These are phyloP conservation scores for Zostera marina DNA, from an alignment of 116 monocot genomes.

Conservation along the genomic window DNA sequence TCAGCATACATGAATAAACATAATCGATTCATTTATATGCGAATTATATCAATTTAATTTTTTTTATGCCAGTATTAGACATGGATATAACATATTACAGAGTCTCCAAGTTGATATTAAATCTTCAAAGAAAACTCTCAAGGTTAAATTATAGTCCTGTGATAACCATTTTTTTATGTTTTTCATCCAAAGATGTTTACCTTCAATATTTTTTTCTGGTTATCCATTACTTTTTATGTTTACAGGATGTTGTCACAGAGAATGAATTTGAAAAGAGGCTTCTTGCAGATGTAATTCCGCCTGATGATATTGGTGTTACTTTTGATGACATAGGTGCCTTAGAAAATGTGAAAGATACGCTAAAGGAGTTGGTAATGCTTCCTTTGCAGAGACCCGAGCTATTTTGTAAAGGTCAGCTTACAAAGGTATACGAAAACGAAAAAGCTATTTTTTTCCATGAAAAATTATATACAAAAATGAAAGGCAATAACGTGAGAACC, in stretches of 20 bases:
- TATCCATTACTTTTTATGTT: background rate
- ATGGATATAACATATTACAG: slow-evolving; percentile 71
- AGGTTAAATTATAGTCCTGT: slow-evolving; percentile 29
- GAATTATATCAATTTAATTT: background rate
- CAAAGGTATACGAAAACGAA: slow-evolving; percentile 78
- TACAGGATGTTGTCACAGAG: slow-evolving; percentile 92
- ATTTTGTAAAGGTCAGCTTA: slow-evolving; percentile 96
- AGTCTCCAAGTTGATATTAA: slow-evolving; percentile 68
- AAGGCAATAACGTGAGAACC: too few species aligned
- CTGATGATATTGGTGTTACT: slow-evolving; percentile 92
- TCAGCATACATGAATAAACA: too few species aligned
- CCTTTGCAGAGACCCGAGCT: slow-evolving; percentile 94
- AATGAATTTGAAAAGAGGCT: slow-evolving; percentile 99
- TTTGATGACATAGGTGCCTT: slow-evolving; percentile 98
- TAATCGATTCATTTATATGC: background rate
- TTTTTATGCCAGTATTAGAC: slow-evolving; percentile 42
- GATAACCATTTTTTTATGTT: too few species aligned
- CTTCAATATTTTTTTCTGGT: background rate
- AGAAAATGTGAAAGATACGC: slow-evolving; percentile 93
- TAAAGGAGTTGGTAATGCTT: slow-evolving; percentile 99
- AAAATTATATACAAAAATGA: too few species aligned
- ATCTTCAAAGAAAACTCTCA: slow-evolving; percentile 78
- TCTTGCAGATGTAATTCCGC: slow-evolving; percentile 90
- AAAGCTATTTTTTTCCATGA: too few species aligned
- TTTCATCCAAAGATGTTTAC: background rate